Conservation (phyloP, 176 grass and related monocot genomes). For the Oropetium thomaeum region DNA sequence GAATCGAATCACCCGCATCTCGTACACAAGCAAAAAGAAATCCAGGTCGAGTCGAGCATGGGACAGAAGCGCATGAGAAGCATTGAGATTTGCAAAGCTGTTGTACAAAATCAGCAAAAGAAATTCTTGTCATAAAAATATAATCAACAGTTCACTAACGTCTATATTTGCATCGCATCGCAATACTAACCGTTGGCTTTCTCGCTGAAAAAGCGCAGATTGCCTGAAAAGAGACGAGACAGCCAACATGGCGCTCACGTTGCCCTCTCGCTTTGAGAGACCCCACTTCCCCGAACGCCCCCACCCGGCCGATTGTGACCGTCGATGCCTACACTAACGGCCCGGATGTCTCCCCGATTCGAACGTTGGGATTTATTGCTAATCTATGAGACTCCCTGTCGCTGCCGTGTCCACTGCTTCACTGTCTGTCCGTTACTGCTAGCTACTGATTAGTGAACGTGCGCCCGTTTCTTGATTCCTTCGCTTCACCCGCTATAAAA, state of each 20-base stretch:
- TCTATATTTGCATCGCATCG: not conserved
- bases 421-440: slow-evolving; percentile 15
- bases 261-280: not conserved
- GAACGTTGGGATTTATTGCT: slow-evolving; percentile 39
- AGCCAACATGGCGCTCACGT: slow-evolving; percentile 14
- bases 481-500: slow-evolving; percentile 26
- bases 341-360: not conserved
- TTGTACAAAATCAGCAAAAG: not conserved
- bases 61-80: slow-evolving; percentile 7
- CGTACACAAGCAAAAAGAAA: not conserved
- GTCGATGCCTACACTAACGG: not conserved
- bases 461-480: not conserved
- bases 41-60: slow-evolving; percentile 15
- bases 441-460: not conserved
- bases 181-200: slow-evolving; percentile 9
- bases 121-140: too few relatives aligned
- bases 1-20: not conserved
- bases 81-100: slow-evolving; percentile 2
- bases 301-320: not conserved
- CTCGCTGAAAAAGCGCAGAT: slow-evolving; percentile 16
- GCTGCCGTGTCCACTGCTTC: not conserved
- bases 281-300: not conserved
- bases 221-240: not conserved
- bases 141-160: not conserved
- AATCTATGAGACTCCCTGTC: not conserved